Evolutionary conservation across 2,329 filamentous ascomycete species (phyloP).

Genomic region (Incumbomyces delicatus): DNA sequence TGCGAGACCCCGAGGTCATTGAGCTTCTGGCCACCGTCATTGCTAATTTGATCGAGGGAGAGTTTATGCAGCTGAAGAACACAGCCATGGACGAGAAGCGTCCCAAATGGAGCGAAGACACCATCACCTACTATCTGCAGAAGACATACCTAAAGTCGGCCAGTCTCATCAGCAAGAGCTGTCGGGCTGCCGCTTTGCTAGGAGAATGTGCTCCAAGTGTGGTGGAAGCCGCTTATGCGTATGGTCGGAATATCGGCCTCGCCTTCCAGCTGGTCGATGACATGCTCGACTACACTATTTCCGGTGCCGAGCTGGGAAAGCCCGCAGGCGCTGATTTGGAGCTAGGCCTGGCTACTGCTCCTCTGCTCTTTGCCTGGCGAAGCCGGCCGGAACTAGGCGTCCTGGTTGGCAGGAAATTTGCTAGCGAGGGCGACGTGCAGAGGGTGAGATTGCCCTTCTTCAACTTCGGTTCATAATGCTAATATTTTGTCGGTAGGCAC

Average conservation of each 20-base stretch:
- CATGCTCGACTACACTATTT: conserved; percentile 92
- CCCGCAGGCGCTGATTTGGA: conserved; percentile 90
- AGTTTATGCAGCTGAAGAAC: conserved; percentile 99
- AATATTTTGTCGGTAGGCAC: conserved; percentile 51
- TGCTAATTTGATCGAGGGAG: conserved; percentile 92
- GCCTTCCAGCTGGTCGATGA: conserved; percentile 98
- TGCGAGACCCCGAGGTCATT: conserved; percentile 87
- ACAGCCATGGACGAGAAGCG: conserved; percentile 78
- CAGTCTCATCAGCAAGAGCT: conserved; percentile 91
- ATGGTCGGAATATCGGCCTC: conserved; percentile 85
- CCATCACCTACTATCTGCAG: conserved; percentile 85
- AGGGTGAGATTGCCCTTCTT: conserved; percentile 49
- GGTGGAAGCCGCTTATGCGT: conserved; percentile 82
- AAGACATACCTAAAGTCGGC: conserved; percentile 98
- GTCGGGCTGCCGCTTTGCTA: conserved; percentile 77
- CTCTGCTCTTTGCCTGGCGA: conserved; percentile 92
- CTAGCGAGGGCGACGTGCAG: conserved; percentile 69
- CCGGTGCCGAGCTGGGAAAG: conserved; percentile 77
- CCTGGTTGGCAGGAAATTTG: conserved; percentile 86
- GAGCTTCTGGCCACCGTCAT: conserved; percentile 94
- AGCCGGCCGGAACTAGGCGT: conserved; percentile 72
- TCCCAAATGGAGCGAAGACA: conserved; percentile 78
- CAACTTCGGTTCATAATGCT: conserved; percentile 8
- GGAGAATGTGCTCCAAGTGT: conserved; percentile 67
- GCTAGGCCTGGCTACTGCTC: conserved; percentile 85